These are phyloP conservation scores for Paspalum notatum DNA, from an alignment of 176 grass and related monocot species.

Conservation along the genomic window DNA sequence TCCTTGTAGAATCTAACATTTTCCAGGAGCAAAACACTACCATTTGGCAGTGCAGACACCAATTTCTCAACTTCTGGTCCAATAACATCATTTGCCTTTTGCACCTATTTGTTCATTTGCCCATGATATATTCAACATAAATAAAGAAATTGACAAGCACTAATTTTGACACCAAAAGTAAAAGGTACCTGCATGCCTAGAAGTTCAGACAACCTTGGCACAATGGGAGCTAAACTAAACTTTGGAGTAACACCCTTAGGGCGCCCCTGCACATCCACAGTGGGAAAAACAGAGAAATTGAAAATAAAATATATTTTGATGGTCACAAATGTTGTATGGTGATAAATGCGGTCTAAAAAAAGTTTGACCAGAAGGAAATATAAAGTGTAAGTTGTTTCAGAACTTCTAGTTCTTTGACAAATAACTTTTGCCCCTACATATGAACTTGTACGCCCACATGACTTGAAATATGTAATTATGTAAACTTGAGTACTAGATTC, in stretches of 20 bases:
- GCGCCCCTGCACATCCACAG: constrained; percentile 37
- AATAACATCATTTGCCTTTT: constrained; percentile 56
- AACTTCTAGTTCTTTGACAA: neutral
- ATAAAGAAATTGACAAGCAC: neutral
- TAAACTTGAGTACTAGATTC: neutral
- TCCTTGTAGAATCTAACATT: constrained; percentile 68
- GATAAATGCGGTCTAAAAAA: neutral
- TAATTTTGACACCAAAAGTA: neutral
- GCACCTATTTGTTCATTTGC: constrained; percentile 33
- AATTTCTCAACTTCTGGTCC: constrained; percentile 58
- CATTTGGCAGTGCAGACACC: constrained; percentile 49
- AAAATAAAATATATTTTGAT: neutral
- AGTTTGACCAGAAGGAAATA: neutral
- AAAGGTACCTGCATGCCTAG: constrained; percentile 50
- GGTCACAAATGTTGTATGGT: neutral
- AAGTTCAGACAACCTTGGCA: constrained; percentile 60
- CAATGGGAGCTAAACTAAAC: constrained; percentile 53
- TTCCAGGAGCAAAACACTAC: constrained; percentile 54
- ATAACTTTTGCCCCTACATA: neutral
- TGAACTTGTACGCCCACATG: neutral
- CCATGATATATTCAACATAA: constrained; percentile 2
- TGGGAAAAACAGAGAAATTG: neutral
- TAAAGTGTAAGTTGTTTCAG: neutral
- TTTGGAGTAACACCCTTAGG: constrained; percentile 53
- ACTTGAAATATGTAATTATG: neutral